Base-by-base conservation (phyloP, 768 basidiomycete genomes). In the Termitomyces sp. region DNA sequence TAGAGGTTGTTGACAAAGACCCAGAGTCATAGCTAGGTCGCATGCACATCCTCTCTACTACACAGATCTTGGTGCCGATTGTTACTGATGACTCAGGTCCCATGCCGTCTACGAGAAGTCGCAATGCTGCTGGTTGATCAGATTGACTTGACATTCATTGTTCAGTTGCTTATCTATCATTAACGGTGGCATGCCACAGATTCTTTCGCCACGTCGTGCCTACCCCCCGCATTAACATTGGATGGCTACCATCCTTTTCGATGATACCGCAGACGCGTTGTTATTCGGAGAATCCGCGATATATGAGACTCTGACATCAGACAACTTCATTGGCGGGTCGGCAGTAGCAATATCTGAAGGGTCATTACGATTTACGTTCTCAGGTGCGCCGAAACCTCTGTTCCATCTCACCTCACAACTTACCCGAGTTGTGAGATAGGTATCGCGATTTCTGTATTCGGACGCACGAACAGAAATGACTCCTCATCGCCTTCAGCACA, bases 221-320 rank as follows among this genome's bases (percentile, higher is more conserved):
- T 27, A 6, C 11, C 31, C 6, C 16, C 10, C 23, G 23, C 12
- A 35, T 47, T 18, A 10, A 23, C 11, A 16, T n/a, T 48, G 33
- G 33, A 53, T 53, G 52, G 35, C 52, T 5, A 53, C 52, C 43
- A 45, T 53, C 22, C 42, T 53, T 29, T 38, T 53, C 42, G 43
- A 53, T 29, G 42, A 45, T 25, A 52, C 27, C 6, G 12, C 51
- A 11, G 42, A 22, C 3, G 22, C 43, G 16, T 29, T 52, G 22
- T 12, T 27, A 20, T 23, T 44, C 1, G 33, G 44, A 53, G 35
- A 27, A 39, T 35, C 18, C 29, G 16, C 43, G 9, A 35, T 31
- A 18, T 16, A 39, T 7, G n/a, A 53, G 38, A 53, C 36, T 31
- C n/a, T 38, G 2, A 1, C 7, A 11, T 46, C 52, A 9, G 15